Conservation (phyloP, 768 basidiomycete species). For the Coprinellus micaceus region DNA sequence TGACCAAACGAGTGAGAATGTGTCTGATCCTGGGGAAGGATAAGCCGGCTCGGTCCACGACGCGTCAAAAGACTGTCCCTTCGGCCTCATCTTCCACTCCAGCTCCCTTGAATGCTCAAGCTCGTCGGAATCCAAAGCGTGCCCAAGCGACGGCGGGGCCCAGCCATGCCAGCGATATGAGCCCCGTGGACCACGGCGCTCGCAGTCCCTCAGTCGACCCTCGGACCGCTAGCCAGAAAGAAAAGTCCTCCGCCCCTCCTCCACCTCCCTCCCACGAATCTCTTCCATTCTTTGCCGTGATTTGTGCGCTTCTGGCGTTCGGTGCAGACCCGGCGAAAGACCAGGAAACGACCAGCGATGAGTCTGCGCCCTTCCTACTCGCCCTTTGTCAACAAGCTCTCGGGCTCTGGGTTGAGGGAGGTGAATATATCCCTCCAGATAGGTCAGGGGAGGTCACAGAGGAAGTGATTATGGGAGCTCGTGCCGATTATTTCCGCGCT, state of each 20-base stretch:
- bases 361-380: conserved; percentile 29
- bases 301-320: conserved; percentile 57
- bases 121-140: too few relatives aligned
- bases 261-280: conserved; percentile 3
- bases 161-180: too few relatives aligned
- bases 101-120: too few relatives aligned
- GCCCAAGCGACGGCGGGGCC: too few relatives aligned
- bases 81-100: too few relatives aligned
- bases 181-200: too few relatives aligned
- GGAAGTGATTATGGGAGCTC: conserved; percentile 23
- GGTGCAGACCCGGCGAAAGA: conserved; percentile 34
- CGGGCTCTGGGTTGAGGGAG: conserved; percentile 34
- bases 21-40: not conserved
- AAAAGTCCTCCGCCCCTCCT: too few relatives aligned
- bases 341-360: not conserved
- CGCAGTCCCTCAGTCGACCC: too few relatives aligned
- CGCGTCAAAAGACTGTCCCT: too few relatives aligned
- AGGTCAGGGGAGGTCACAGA: not conserved
- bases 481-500: conserved; percentile 53
- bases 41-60: not conserved
- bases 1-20: not conserved
- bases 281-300: conserved; percentile 54
- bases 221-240: too few relatives aligned
- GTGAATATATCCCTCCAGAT: not conserved
- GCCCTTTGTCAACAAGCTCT: conserved; percentile 37